These are phyloP conservation scores for Fusarium oxysporum DNA, from an alignment of 2,329 filamentous ascomycete genomes.

Conservation along the genomic window DNA sequence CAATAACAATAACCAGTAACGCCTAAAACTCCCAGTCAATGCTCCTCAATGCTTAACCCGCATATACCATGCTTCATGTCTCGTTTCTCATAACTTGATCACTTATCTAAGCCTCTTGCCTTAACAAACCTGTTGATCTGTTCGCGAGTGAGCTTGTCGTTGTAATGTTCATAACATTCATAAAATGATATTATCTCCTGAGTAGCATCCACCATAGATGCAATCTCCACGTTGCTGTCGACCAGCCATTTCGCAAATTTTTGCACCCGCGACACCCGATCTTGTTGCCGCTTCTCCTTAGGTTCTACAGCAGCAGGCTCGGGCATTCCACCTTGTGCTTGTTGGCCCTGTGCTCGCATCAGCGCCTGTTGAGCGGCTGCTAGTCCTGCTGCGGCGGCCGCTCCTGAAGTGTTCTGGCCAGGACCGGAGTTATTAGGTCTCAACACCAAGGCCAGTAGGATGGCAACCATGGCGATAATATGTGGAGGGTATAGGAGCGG, in stretches of 20 bases:
- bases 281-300: slow-evolving; percentile 64
- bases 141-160: slow-evolving; percentile 69
- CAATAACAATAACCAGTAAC: not conserved
- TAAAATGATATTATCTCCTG: slow-evolving; percentile 94
- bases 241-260: slow-evolving; percentile 81
- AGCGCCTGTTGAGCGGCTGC: slow-evolving; percentile 63
- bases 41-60: not conserved
- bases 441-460: slow-evolving; percentile 85
- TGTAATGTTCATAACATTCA: slow-evolving; percentile 73
- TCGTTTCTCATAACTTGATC: slow-evolving; percentile 41
- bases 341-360: slow-evolving; percentile 57
- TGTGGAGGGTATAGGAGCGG: slow-evolving; percentile 88
- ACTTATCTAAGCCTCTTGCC: slow-evolving; percentile 67
- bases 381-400: slow-evolving; percentile 56
- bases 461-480: slow-evolving; percentile 85
- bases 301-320: slow-evolving; percentile 40
- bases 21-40: slow-evolving; percentile 28
- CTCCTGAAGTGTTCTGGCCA: slow-evolving; percentile 46
- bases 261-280: slow-evolving; percentile 73
- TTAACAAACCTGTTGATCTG: slow-evolving; percentile 71
- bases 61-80: slow-evolving; percentile 37
- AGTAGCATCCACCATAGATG: slow-evolving; percentile 86
- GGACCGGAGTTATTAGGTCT: slow-evolving; percentile 63
- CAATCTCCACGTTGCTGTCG: slow-evolving; percentile 86
- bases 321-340: slow-evolving; percentile 35